Evolutionary conservation across 176 grass and related monocot species (phyloP).

Genomic region (Carex kokanica): DNA sequence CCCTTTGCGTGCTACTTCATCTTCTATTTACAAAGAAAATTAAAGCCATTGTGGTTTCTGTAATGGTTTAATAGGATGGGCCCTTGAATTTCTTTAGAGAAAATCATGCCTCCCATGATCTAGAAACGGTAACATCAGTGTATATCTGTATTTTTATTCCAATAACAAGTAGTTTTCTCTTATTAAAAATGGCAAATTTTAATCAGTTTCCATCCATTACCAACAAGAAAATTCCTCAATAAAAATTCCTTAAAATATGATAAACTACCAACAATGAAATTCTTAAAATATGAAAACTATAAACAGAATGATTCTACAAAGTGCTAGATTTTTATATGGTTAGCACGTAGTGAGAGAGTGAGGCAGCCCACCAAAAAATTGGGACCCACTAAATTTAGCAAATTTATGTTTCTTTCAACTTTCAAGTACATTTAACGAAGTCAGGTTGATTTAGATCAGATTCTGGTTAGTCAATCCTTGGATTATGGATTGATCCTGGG

Average conservation of each 20-base stretch:
- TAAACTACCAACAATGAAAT: not conserved
- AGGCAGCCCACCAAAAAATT: not conserved
- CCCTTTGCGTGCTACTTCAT: not conserved
- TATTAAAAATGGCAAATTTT: not conserved
- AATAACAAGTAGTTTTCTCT: not conserved
- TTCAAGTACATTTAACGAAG: not conserved
- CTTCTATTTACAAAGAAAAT: not conserved
- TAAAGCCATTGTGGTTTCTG: not conserved
- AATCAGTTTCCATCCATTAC: not conserved
- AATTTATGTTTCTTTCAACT: not conserved
- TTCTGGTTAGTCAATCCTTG: not conserved
- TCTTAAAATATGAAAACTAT: not conserved
- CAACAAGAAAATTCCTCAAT: not conserved
- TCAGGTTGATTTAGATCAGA: constrained; percentile 13
- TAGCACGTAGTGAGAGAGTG: constrained; percentile 15
- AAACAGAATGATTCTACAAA: not conserved
- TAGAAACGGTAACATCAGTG: not conserved
- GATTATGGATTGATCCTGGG: not conserved
- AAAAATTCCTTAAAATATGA: constrained; percentile 3
- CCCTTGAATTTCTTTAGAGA: not conserved
- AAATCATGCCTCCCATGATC: constrained; percentile 23
- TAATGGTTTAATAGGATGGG: not conserved
- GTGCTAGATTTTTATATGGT: not conserved
- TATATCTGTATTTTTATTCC: not conserved
- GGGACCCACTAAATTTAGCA: constrained; percentile 9